These are phyloP conservation scores for Aureobasidium musti DNA, from an alignment of 2,329 filamentous ascomycete species.

Conservation along the genomic window DNA sequence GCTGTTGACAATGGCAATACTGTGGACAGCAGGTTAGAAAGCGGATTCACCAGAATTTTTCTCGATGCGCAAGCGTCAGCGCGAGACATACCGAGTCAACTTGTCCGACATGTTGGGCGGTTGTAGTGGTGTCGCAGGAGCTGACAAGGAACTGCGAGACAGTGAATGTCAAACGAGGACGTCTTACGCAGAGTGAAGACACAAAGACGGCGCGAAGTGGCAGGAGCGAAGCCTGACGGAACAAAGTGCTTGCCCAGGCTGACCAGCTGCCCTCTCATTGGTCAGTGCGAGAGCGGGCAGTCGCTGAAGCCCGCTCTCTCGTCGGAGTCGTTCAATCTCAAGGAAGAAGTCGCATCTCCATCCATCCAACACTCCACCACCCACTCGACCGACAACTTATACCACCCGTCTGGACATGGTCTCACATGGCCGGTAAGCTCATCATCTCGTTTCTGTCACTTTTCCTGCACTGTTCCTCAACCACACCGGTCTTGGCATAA, in stretches of 20 bases:
- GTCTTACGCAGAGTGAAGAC: slow-evolving; percentile 1
- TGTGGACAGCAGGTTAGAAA: slow-evolving; percentile 44
- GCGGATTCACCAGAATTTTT: slow-evolving; percentile 27
- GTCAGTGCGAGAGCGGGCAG: neutral
- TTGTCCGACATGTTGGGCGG: slow-evolving; percentile 74
- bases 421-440: slow-evolving; percentile 62
- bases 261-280: neutral
- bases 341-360: neutral
- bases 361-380: neutral
- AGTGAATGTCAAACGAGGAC: slow-evolving; percentile 1
- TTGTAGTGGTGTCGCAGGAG: neutral
- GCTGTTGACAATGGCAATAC: slow-evolving; percentile 97
- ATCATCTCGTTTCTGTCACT: slow-evolving; percentile 38
- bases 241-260: slow-evolving; percentile 6
- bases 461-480: neutral
- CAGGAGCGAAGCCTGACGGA: slow-evolving; percentile 7
- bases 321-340: too few species aligned
- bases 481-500: slow-evolving; percentile 8
- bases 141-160: slow-evolving; percentile 2
- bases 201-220: slow-evolving; percentile 3
- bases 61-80: neutral
- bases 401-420: slow-evolving; percentile 37
- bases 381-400: neutral
- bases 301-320: neutral
- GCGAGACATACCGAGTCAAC: slow-evolving; percentile 75